phyloP scores from a whole-genome alignment of 164 flowering plant species.

The Buxus sempervirens region DNA sequence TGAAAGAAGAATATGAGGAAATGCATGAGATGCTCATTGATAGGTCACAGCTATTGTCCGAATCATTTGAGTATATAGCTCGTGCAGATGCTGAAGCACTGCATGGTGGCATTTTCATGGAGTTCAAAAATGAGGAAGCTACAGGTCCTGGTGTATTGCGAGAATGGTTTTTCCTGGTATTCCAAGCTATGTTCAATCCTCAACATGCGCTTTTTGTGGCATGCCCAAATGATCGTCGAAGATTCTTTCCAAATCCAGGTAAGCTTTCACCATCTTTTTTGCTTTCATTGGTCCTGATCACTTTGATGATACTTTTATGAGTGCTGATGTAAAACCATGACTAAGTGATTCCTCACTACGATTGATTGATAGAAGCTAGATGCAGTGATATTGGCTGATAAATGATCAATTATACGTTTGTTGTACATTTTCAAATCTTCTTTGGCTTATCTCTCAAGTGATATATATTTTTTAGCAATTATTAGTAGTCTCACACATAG shows the following conservation, averaged over 20 bases:
- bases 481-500: no score
- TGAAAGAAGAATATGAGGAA: conserved; percentile 74
- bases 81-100: conserved; percentile 45
- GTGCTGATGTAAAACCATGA: no score
- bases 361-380: no score
- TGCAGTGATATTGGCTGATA: no score
- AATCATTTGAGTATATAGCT: conserved; percentile 75
- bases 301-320: no score
- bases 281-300: no score
- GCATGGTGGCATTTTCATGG: conserved; percentile 72
- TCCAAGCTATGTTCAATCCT: conserved; percentile 75
- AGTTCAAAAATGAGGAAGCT: conserved; percentile 96
- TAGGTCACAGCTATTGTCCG: conserved; percentile 65
- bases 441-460: no score
- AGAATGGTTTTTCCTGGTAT: conserved; percentile 91
- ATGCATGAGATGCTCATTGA: conserved; percentile 91
- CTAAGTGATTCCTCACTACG: no score
- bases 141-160: conserved; percentile 94
- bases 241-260: conserved; percentile 95
- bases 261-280: conserved; percentile 14
- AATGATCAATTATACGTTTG: no score
- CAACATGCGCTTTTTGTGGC: conserved; percentile 76
- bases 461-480: no score
- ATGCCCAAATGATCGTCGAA: conserved; percentile 76
- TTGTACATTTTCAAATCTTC: no score